phyloP scores from a whole-genome alignment of 2,329 filamentous ascomycete genomes.

The Colletotrichum australisinense region DNA sequence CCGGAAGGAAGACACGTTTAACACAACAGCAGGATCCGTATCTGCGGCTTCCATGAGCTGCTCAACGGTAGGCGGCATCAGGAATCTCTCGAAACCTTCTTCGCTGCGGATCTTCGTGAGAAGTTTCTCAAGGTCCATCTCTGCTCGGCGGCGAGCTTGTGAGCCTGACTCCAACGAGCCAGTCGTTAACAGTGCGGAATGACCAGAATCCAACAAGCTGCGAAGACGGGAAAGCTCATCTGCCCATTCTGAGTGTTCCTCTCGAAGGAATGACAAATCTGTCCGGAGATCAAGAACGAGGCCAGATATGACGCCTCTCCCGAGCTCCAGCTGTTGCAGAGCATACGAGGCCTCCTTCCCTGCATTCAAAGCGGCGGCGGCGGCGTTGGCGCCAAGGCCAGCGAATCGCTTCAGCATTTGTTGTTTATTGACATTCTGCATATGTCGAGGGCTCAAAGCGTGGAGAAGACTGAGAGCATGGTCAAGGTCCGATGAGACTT shows the following conservation, averaged over 20 bases:
- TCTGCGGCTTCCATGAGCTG: neutral
- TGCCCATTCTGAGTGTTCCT: neutral
- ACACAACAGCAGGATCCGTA: neutral
- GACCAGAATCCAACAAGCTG: neutral
- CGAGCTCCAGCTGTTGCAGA: neutral
- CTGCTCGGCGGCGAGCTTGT: neutral
- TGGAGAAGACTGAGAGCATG: neutral
- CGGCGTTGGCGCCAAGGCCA: neutral
- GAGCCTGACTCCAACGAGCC: neutral
- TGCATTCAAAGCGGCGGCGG: neutral
- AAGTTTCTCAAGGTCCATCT: neutral
- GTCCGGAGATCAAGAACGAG: neutral
- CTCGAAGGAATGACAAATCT: neutral
- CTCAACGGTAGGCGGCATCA: neutral
- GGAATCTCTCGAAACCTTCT: neutral
- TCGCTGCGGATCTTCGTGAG: neutral
- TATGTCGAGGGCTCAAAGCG: neutral
- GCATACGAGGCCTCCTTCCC: neutral
- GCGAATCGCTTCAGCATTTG: neutral
- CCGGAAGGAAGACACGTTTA: neutral
- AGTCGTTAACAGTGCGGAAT: neutral
- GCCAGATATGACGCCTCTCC: neutral
- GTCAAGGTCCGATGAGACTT: too few species aligned
- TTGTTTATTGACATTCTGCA: neutral
- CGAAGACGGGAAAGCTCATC: neutral